Percentiles rank a stretch among this genome's conserved stretches.
Evolutionary conservation across 768 basidiomycete genomes (phyloP).

Genomic region (Tephrocybe sp.): DNA sequence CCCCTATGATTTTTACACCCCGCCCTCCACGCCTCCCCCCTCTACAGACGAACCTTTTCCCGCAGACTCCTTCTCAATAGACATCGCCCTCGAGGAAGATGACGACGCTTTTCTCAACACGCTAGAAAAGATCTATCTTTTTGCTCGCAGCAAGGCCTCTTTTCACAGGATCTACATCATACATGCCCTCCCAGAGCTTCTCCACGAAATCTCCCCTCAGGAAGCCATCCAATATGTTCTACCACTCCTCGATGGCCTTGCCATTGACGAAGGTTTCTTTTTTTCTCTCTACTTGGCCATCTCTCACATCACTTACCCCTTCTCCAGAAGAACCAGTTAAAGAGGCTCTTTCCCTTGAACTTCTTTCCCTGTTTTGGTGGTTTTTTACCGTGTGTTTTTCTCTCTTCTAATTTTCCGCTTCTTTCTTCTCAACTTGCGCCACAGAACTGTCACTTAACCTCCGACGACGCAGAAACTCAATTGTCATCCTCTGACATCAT

Average conservation of each 20-base stretch:
- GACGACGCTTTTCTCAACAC: constrained; percentile 79
- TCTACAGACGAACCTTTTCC: constrained; percentile 36
- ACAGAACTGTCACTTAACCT: constrained; percentile 67
- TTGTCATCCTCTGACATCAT: constrained; percentile 34
- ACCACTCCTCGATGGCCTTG: constrained; percentile 82
- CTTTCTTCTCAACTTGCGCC: constrained; percentile 9
- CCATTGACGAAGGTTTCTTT: constrained; percentile 74
- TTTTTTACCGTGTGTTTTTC: constrained; percentile 62
- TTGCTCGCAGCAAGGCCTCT: constrained; percentile 70
- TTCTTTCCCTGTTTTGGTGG: constrained; percentile 89
- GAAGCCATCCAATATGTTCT: constrained; percentile 94
- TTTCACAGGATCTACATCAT: constrained; percentile 77
- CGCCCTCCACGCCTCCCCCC: constrained; percentile 24
- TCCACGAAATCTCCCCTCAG: constrained; percentile 72
- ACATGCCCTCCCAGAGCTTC: constrained; percentile 75
- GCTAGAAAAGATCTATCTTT: constrained; percentile 91
- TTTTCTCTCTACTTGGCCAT: constrained; percentile 5
- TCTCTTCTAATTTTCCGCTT: constrained; percentile 3
- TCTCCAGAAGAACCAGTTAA: constrained; percentile 78
- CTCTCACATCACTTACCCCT: constrained; percentile 3
- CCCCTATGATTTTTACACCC: constrained; percentile 33
- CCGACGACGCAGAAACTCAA: constrained; percentile 33
- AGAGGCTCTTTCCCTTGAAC: constrained; percentile 79
- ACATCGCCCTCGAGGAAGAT: constrained; percentile 36
- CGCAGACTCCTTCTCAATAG: constrained; percentile 32